phyloP scores from a whole-genome alignment of 176 grass and related monocot species.

The Carex kokanica region DNA sequence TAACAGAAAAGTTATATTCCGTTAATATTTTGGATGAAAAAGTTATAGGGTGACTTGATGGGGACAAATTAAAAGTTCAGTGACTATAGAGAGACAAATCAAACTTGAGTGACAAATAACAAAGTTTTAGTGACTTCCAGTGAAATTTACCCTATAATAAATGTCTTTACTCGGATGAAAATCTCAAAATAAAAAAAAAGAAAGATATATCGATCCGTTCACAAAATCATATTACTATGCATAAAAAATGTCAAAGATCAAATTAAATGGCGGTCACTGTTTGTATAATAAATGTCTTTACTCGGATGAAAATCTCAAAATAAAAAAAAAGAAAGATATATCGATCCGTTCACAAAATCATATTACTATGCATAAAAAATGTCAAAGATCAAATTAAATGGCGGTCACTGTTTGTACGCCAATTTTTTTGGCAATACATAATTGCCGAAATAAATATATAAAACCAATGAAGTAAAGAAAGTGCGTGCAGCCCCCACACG shows the following conservation, averaged over 20 bases:
- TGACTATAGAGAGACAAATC: too few relatives aligned
- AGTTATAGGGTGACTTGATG: too few relatives aligned
- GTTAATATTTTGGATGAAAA: too few relatives aligned
- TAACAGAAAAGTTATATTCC: too few relatives aligned
- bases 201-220: not conserved
- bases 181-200: too few relatives aligned
- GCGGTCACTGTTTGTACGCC: not conserved
- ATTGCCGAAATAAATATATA: not conserved
- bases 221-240: not conserved
- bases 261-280: too few relatives aligned
- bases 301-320: not conserved
- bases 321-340: not conserved
- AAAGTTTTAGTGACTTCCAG: too few relatives aligned
- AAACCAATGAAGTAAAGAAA: constrained; percentile 3
- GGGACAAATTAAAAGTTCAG: too few relatives aligned
- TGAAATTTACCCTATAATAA: too few relatives aligned
- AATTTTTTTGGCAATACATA: not conserved
- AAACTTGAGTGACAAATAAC: too few relatives aligned
- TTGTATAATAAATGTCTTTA: not conserved
- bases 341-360: not conserved
- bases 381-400: not conserved
- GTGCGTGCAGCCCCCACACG: not conserved
- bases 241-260: too few relatives aligned
- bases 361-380: not conserved
- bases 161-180: not conserved